Evolutionary conservation across 805 yeast species (phyloP).

Genomic region (Metschnikowia anglica): DNA sequence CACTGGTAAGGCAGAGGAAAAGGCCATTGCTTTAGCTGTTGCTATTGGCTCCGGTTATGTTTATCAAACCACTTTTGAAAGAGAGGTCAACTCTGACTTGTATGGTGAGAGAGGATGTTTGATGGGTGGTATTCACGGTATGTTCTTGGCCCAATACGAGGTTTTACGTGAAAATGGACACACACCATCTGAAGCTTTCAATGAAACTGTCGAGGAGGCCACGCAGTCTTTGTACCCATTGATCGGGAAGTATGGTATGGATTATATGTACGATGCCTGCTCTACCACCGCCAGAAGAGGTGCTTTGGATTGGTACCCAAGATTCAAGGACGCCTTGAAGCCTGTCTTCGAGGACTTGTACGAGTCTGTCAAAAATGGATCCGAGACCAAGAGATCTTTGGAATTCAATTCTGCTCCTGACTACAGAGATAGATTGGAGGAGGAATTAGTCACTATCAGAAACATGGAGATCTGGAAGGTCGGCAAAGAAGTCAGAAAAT

Average conservation of each 20-base stretch:
- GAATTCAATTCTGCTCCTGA: slow-evolving; percentile 98
- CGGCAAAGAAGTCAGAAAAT: slow-evolving; percentile 99
- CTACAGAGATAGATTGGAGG: slow-evolving; percentile 95
- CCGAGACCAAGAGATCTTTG: slow-evolving; percentile 96
- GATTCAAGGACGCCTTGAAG: slow-evolving; percentile 97
- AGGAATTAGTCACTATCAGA: slow-evolving; percentile 90
- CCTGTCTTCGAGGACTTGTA: slow-evolving; percentile 97
- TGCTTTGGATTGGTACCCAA: slow-evolving; percentile 99
- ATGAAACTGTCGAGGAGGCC: slow-evolving; percentile 99
- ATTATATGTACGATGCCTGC: slow-evolving; percentile 99
- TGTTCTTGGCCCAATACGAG: slow-evolving; percentile 99
- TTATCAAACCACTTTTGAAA: slow-evolving; percentile 98
- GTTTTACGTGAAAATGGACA: slow-evolving; percentile 99
- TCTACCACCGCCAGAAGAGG: slow-evolving; percentile 99
- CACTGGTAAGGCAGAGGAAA: slow-evolving; percentile 98
- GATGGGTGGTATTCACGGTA: slow-evolving; percentile 99
- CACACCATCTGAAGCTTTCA: slow-evolving; percentile 99
- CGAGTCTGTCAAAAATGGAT: slow-evolving; percentile 91
- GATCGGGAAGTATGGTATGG: slow-evolving; percentile 99
- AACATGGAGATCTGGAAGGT: slow-evolving; percentile 99
- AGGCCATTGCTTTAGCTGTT: slow-evolving; percentile 96
- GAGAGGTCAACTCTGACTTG: slow-evolving; percentile 97
- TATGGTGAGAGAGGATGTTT: slow-evolving; percentile 99
- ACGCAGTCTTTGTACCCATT: slow-evolving; percentile 99
- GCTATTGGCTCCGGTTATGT: slow-evolving; percentile 99